These are phyloP conservation scores for Chaetomiaceae sp. DNA, from an alignment of 2,329 filamentous ascomycete genomes.

Conservation along the genomic window DNA sequence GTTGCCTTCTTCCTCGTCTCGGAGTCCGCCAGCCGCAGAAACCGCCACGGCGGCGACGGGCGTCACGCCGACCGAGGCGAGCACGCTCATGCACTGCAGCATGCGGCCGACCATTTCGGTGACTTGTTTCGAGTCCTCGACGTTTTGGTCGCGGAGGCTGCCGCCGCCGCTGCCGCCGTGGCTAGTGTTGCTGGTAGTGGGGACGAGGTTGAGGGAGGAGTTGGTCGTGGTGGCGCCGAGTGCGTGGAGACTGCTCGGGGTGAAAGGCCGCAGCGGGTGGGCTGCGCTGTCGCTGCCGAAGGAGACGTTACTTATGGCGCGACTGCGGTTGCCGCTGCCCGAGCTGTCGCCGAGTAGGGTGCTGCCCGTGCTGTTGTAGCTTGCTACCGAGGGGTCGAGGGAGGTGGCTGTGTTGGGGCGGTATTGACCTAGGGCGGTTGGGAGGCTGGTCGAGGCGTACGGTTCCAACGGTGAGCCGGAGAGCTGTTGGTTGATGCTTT, in stretches of 20 bases:
- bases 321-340: slow-evolving; percentile 58
- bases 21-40: slow-evolving; percentile 17
- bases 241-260: slow-evolving; percentile 39
- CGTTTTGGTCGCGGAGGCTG: slow-evolving; percentile 53
- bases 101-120: slow-evolving; percentile 93
- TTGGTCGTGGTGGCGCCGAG: slow-evolving; percentile 24
- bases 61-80: slow-evolving; percentile 60
- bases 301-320: slow-evolving; percentile 82
- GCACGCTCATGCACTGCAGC: slow-evolving; percentile 91
- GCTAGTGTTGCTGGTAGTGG: slow-evolving; percentile 14
- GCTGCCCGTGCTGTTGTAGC: slow-evolving; percentile 74
- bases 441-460: slow-evolving; percentile 34
- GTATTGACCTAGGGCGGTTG: slow-evolving; percentile 25
- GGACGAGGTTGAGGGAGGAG: slow-evolving; percentile 10
- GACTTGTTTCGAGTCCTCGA: slow-evolving; percentile 70
- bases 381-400: slow-evolving; percentile 68
- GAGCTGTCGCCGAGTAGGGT: slow-evolving; percentile 66
- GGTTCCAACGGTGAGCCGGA: slow-evolving; percentile 48
- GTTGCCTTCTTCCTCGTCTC: slow-evolving; percentile 67
- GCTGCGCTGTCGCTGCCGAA: slow-evolving; percentile 46
- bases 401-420: slow-evolving; percentile 72
- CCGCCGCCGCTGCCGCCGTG: slow-evolving; percentile 16
- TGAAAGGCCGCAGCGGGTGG: slow-evolving; percentile 44
- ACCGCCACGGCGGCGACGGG: slow-evolving; percentile 20
- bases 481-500: slow-evolving; percentile 36